Conservation (phyloP, 352 stramenopile genomes). For the Pythium myriotylum region DNA sequence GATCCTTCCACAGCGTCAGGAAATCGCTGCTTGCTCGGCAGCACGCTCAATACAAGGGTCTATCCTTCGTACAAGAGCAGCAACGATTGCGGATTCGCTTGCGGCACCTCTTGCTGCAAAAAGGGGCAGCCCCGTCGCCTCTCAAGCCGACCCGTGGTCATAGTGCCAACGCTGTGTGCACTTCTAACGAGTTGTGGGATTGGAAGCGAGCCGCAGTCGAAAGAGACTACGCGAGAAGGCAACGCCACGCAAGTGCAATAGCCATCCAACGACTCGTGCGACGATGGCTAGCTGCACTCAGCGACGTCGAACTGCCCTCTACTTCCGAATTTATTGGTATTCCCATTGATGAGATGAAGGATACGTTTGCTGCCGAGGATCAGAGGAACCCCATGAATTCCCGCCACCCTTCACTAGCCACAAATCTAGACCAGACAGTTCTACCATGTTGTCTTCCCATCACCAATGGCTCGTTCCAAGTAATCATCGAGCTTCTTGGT, state of each 20-base stretch:
- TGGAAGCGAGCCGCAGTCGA: constrained; percentile 2
- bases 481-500: constrained; percentile 25
- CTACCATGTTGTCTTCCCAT: too few relatives aligned
- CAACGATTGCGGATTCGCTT: constrained; percentile 28
- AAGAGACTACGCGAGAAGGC: neutral
- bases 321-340: constrained; percentile 15
- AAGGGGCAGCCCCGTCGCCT: neutral
- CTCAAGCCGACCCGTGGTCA: neutral
- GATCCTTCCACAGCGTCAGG: constrained; percentile 1
- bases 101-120: constrained; percentile 17
- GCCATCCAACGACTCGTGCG: constrained; percentile 7
- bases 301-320: constrained; percentile 14
- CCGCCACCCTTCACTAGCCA: too few relatives aligned
- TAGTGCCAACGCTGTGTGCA: neutral
- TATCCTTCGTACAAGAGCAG: constrained; percentile 23
- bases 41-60: constrained; percentile 3
- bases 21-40: neutral
- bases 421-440: too few relatives aligned
- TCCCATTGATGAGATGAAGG: neutral
- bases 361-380: too few relatives aligned
- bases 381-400: too few relatives aligned
- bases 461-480: constrained; percentile 11
- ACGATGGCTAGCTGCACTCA: neutral
- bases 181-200: neutral
- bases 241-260: constrained; percentile 7